Conservation (phyloP, 2,329 filamentous ascomycete species). For the Epicoccum nigrum region DNA sequence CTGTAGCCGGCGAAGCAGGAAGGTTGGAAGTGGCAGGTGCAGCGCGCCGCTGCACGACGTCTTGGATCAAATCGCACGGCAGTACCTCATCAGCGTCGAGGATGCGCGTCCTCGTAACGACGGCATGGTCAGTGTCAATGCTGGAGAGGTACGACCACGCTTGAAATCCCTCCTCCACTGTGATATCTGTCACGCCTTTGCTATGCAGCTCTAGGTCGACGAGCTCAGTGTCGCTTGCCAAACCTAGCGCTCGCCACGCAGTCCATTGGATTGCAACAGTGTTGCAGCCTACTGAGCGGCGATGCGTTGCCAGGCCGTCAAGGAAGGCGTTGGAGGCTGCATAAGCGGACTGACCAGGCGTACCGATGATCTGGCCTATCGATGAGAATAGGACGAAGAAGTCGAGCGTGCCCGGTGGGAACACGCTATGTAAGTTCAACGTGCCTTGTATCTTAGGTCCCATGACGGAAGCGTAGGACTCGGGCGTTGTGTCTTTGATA, state of each 20-base stretch:
- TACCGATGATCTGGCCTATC: slow-evolving; percentile 32
- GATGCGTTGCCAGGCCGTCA: slow-evolving; percentile 33
- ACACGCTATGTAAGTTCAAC: slow-evolving; percentile 32
- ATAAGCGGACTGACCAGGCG: slow-evolving; percentile 34
- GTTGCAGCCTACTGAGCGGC: slow-evolving; percentile 48
- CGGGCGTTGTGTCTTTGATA: slow-evolving; percentile 38
- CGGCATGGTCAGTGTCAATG: slow-evolving; percentile 48
- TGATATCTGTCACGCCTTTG: slow-evolving; percentile 54
- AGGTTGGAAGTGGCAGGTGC: background rate
- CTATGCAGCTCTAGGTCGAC: slow-evolving; percentile 50
- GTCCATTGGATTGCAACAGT: slow-evolving; percentile 53
- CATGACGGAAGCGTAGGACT: slow-evolving; percentile 43
- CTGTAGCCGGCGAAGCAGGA: background rate
- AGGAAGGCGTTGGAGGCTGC: slow-evolving; percentile 40
- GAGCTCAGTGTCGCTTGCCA: slow-evolving; percentile 48
- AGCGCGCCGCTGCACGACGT: slow-evolving; percentile 23
- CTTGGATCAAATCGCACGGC: slow-evolving; percentile 22
- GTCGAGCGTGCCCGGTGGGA: slow-evolving; percentile 36
- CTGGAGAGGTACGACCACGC: slow-evolving; percentile 50
- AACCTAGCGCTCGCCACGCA: slow-evolving; percentile 51
- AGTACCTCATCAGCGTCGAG: slow-evolving; percentile 43
- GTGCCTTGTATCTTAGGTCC: slow-evolving; percentile 39
- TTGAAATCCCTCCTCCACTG: slow-evolving; percentile 50
- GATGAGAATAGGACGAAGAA: slow-evolving; percentile 39
- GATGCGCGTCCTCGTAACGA: slow-evolving; percentile 43